Conservation (phyloP, 345 rosid species). For the Garcia nutans region DNA sequence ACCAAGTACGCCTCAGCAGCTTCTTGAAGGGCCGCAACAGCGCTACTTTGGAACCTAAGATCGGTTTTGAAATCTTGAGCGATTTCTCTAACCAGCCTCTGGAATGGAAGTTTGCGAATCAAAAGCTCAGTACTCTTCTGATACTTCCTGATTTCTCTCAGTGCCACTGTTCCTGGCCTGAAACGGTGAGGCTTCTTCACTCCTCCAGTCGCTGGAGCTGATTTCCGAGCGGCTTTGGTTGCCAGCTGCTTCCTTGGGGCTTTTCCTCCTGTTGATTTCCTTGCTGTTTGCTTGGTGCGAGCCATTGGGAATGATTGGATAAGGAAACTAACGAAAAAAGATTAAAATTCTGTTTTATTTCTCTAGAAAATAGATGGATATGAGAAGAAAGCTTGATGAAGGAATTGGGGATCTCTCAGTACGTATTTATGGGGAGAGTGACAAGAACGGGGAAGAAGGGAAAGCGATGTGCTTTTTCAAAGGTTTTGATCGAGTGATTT, state of each 20-base stretch:
- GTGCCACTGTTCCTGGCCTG: constrained; percentile 29
- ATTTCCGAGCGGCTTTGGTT: constrained; percentile 25
- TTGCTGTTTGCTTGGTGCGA: constrained; percentile 31
- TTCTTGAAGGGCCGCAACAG: constrained; percentile 26
- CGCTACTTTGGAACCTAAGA: constrained; percentile 27
- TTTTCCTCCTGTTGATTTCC: constrained; percentile 29
- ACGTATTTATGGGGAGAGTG: constrained; percentile 4
- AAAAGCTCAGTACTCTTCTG: constrained; percentile 31
- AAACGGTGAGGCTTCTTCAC: constrained; percentile 32
- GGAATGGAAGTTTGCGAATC: constrained; percentile 25
- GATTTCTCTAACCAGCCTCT: constrained; percentile 30
- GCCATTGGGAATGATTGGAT: constrained; percentile 11
- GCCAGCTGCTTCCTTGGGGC: constrained; percentile 31
- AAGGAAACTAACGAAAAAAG: background rate
- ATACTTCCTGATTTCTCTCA: constrained; percentile 29
- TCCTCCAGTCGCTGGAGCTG: constrained; percentile 31
- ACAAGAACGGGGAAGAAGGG: background rate
- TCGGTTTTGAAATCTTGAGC: constrained; percentile 30
- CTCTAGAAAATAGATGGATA: background rate
- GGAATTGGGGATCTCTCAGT: background rate
- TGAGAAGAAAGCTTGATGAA: background rate
- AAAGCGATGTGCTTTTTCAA: background rate
- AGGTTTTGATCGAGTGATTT: background rate
- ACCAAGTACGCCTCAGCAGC: constrained; percentile 28
- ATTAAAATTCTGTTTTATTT: background rate